Evolutionary conservation across 441 rosid species (phyloP), one percentile per base, ranked within the genome.

Genomic region (Erodium trifolium): DNA sequence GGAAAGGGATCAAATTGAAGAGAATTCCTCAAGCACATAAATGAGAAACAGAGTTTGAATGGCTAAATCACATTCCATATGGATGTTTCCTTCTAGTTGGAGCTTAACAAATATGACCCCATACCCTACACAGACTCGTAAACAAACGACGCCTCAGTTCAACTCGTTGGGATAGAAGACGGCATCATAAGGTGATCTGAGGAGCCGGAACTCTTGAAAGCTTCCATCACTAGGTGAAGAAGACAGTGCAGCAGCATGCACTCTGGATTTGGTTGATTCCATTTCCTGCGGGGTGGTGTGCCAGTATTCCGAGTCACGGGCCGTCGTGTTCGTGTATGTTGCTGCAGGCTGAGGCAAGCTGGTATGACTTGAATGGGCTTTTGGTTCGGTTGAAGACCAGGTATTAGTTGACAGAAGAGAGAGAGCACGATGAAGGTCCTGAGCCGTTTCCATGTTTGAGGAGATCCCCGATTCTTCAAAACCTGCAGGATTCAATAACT

Each of bases 351-450:
- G 87, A 65, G 80, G 78, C 70, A 75, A 64, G 76, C 45, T 71
- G 19, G 75, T 19, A 3, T 62, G 74, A 47, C 49, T 73, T 23
- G 87, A 73, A 70, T 72, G 76, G 51, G 77, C 73, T 79, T 79
- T 87, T 57, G 87, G 86, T 73, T 80, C 82, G 65, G 80, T 69
- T 17, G 87, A 76, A 66, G 78, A 83, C 82, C 85, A 82, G 35
- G 92, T 78, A 72, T 79, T 86, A 66, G 86, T 84, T 93, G 98
- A 93, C 98, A 93, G 97, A 93, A 93, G 98, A 93, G 97, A 93
- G 98, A 91, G 98, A 91, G 96, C 98, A 89, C 93, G 84, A 67
- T 86, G 91, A 81, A 82, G 70, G 72, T 88, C 88, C 75, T 82
- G 91, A 17, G 91, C 63, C 13, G 77, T 77, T 71, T 83, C 88